Evolutionary conservation across 73 alveolate genomes (phyloP).

Genomic region (Paramecium pentaurelia): DNA sequence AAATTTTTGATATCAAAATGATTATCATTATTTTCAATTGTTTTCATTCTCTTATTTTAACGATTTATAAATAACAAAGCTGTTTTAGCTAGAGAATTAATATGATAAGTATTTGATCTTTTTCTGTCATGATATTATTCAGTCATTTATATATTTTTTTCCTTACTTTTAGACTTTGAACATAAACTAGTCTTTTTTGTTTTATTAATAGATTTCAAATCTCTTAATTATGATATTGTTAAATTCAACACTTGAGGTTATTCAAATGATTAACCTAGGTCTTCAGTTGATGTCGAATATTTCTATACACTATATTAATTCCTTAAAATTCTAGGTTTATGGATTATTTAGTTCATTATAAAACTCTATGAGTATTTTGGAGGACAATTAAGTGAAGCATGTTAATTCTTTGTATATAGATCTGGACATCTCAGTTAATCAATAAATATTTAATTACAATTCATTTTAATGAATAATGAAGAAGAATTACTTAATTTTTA

Average conservation of each 20-base stretch:
- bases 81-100: neutral
- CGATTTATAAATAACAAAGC: neutral
- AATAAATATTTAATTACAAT: neutral
- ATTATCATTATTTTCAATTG: neutral
- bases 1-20: neutral
- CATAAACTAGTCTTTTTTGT: neutral
- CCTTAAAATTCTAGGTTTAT: neutral
- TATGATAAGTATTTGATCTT: neutral
- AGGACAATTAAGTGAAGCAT: neutral
- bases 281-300: neutral
- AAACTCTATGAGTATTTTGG: neutral
- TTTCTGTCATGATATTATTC: neutral
- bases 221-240: neutral
- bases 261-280: neutral
- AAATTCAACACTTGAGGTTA: neutral
- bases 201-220: neutral
- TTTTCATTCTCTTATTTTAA: neutral
- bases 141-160: neutral
- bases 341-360: neutral
- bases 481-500: conserved; percentile 1
- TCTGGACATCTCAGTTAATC: conserved; percentile 18
- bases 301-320: neutral
- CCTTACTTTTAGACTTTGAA: neutral
- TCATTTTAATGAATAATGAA: neutral
- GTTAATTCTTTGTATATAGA: neutral